phyloP scores from a whole-genome alignment of 768 basidiomycete genomes.

The Boletellus emodensis region DNA sequence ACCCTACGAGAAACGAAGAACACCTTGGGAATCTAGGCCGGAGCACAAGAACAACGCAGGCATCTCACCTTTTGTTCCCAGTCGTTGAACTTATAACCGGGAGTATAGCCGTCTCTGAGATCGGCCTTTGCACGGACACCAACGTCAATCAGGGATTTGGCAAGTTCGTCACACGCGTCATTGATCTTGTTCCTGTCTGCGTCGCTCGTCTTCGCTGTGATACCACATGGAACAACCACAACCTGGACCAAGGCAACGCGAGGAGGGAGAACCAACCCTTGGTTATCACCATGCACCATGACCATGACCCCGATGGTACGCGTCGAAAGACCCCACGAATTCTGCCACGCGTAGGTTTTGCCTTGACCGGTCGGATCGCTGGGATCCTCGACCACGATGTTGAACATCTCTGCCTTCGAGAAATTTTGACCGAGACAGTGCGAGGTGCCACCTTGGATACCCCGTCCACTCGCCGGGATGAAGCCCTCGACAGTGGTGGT shows the following conservation, averaged over 20 bases:
- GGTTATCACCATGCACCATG: constrained; percentile 98
- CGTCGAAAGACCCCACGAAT: constrained; percentile 98
- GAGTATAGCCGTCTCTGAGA: constrained; percentile 92
- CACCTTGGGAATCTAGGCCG: background rate
- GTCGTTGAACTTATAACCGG: constrained; percentile 98
- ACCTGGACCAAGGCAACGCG: constrained; percentile 92
- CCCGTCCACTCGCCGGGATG: constrained; percentile 94
- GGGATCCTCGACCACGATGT: constrained; percentile 95
- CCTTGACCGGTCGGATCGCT: constrained; percentile 60
- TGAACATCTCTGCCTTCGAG: constrained; percentile 94
- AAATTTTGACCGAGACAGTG: constrained; percentile 99
- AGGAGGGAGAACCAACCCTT: constrained; percentile 96
- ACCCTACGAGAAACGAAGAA: constrained; percentile 50
- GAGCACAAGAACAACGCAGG: background rate
- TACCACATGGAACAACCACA: constrained; percentile 88
- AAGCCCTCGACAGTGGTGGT: constrained; percentile 98
- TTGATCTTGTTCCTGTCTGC: constrained; percentile 68
- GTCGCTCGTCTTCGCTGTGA: constrained; percentile 79
- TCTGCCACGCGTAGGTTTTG: constrained; percentile 92
- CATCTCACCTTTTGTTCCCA: constrained; percentile 90
- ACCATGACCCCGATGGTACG: constrained; percentile 97
- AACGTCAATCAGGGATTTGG: constrained; percentile 61
- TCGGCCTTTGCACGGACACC: constrained; percentile 87
- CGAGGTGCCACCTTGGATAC: constrained; percentile 96
- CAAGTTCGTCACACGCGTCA: constrained; percentile 73